phyloP scores from a whole-genome alignment of 805 yeast species.

The Myxozyma neotropica region DNA sequence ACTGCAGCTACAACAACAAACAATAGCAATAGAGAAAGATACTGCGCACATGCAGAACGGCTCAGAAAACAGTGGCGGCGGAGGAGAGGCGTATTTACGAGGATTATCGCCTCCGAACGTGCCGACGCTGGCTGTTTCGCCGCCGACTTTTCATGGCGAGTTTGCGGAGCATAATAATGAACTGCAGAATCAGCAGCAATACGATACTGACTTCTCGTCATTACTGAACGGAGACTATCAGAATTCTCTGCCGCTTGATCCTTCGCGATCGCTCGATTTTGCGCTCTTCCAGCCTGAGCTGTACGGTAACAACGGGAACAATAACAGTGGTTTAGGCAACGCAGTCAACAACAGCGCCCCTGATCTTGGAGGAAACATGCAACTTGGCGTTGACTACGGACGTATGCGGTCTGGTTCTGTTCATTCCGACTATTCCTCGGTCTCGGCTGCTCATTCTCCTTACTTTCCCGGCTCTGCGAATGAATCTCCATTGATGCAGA shows the following conservation, averaged over 20 bases:
- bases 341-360: background rate
- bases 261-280: background rate
- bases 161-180: no score
- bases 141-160: background rate
- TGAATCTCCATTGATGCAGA: slow-evolving; percentile 18
- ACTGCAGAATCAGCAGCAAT: background rate
- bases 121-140: slow-evolving; percentile 1
- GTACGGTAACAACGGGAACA: no score
- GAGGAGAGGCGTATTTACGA: no score
- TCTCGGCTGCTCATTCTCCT: slow-evolving; percentile 17
- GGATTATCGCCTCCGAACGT: slow-evolving; percentile 2
- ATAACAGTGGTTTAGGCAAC: background rate
- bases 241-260: background rate
- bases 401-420: slow-evolving; percentile 23
- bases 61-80: background rate
- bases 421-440: slow-evolving; percentile 28
- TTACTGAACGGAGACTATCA: background rate
- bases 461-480: background rate
- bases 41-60: background rate
- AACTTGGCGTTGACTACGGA: background rate
- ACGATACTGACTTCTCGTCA: no score
- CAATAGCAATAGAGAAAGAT: background rate
- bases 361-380: background rate
- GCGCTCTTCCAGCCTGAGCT: background rate
- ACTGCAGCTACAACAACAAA: no score